These are phyloP conservation scores for Lentinula lateritia DNA, from an alignment of 768 basidiomycete genomes.

Conservation along the genomic window DNA sequence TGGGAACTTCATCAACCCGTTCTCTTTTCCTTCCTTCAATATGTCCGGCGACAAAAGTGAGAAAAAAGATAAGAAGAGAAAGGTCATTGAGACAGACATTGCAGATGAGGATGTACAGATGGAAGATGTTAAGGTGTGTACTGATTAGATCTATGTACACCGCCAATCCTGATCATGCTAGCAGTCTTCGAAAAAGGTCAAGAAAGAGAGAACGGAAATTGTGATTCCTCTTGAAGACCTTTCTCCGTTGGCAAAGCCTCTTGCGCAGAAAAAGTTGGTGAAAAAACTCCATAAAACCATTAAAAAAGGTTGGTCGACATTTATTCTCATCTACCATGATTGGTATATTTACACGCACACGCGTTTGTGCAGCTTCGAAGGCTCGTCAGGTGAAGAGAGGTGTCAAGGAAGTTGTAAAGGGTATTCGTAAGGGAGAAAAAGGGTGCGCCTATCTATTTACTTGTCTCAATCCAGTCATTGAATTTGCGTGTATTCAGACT, in stretches of 20 bases:
- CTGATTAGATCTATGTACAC: neutral
- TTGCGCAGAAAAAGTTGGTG: conserved; percentile 88
- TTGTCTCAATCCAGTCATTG: neutral
- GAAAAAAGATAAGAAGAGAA: conserved; percentile 71
- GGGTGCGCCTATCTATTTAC: conserved; percentile 51
- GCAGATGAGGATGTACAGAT: conserved; percentile 46
- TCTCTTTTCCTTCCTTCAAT: neutral
- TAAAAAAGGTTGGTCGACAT: conserved; percentile 63
- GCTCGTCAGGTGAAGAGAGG: conserved; percentile 94
- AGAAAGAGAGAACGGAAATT: conserved; percentile 62
- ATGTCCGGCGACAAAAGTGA: conserved; percentile 77
- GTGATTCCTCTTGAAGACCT: conserved; percentile 73
- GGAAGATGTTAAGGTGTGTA: conserved; percentile 32
- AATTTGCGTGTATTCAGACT: conserved; percentile 41
- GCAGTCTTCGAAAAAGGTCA: conserved; percentile 53
- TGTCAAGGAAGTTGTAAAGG: conserved; percentile 98
- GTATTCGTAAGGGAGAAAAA: conserved; percentile 94
- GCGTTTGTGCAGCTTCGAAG: conserved; percentile 67
- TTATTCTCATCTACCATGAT: neutral
- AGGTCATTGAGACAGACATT: conserved; percentile 30
- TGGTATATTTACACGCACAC: neutral
- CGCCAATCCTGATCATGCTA: conserved; percentile 10
- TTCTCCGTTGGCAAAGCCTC: conserved; percentile 89
- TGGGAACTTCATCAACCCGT: neutral
- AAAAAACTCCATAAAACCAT: conserved; percentile 95